Evolutionary conservation across 2,329 filamentous ascomycete species (phyloP), one percentile per base, ranked within the genome.

Genomic region (Fusarium haematococcum): DNA sequence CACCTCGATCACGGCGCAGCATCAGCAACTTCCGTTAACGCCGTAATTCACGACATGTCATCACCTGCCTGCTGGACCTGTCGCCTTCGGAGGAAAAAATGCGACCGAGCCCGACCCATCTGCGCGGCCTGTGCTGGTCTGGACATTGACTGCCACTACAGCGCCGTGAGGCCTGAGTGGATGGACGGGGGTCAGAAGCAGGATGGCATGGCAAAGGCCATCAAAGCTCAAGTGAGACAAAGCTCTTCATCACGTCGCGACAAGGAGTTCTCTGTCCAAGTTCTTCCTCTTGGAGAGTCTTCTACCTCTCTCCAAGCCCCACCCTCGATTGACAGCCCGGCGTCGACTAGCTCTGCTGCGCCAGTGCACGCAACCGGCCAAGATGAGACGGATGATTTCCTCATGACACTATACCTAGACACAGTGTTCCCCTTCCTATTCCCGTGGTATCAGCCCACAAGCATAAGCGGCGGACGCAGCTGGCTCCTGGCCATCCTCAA

Each of bases 81-180:
- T 8, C 58, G 58, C 11, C 58, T 60, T 27, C 58, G 58, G 39
- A 60, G 58, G 35, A 60, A 60, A 41, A 60, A 33, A 45, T 60
- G 58, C 39, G 58, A 60, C 58, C 37, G 57, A 9, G 18, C 13
- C 37, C 57, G 57, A 10, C 57, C 57, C 20, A 4, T n/a, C 16
- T 59, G 57, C 37, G 8, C n/a, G 9, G n/a, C 35, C 25, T 59
- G 57, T 30, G 35, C 57, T 2, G 6, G 33, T 27, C 33, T 58
- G 3, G 32, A 30, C 33, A 58, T 58, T 27, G 54, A 58, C 54
- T 58, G 54, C 20, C 54, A 58, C 54, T 39, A 37, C 16, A 58
- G 23, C 23, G 32, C 20, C 9, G 33, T 13, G 2, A 37, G 23
- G 33, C 54, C 54, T 2, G 20, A 58, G 20, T 58, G 54, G 54